Conservation (phyloP, 2,329 filamentous ascomycete species). For the Bisporella sp. region DNA sequence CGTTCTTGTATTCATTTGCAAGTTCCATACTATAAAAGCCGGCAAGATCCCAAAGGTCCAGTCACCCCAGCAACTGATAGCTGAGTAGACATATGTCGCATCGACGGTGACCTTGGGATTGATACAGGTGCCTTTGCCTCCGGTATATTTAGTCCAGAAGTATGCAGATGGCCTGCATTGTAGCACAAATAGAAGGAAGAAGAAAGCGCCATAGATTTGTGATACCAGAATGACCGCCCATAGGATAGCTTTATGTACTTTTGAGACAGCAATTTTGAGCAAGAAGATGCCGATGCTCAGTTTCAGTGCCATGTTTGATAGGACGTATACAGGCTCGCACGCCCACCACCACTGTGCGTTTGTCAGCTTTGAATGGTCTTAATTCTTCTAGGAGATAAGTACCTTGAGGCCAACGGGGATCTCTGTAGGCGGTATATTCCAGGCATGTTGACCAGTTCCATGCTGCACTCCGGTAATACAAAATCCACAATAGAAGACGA, state of each 20-base stretch:
- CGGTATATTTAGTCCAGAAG: constrained; percentile 32
- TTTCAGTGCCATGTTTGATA: constrained; percentile 33
- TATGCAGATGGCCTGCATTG: constrained; percentile 32
- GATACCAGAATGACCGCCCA: constrained; percentile 26
- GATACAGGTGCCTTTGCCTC: constrained; percentile 28
- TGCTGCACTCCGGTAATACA: constrained; percentile 17
- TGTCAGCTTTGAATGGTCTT: constrained; percentile 1
- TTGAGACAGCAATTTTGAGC: constrained; percentile 29
- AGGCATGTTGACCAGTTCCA: constrained; percentile 22
- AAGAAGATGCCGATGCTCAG: constrained; percentile 34
- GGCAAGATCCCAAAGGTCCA: constrained; percentile 35
- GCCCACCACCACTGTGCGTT: constrained; percentile 28
- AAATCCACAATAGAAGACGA: constrained; percentile 18
- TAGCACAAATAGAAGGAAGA: constrained; percentile 31
- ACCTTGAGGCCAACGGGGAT: constrained; percentile 26
- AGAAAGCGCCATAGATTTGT: constrained; percentile 29
- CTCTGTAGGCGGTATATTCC: constrained; percentile 12
- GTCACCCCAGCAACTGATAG: constrained; percentile 32
- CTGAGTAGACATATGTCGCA: constrained; percentile 33
- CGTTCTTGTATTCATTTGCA: constrained; percentile 33
- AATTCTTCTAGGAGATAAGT: background rate
- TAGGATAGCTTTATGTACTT: constrained; percentile 28
- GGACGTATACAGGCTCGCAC: constrained; percentile 32
- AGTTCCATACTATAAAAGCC: constrained; percentile 33
- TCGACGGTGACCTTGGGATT: constrained; percentile 23